Evolutionary conservation across 257 asterid species (phyloP).

Genomic region (Capsicum chinense): DNA sequence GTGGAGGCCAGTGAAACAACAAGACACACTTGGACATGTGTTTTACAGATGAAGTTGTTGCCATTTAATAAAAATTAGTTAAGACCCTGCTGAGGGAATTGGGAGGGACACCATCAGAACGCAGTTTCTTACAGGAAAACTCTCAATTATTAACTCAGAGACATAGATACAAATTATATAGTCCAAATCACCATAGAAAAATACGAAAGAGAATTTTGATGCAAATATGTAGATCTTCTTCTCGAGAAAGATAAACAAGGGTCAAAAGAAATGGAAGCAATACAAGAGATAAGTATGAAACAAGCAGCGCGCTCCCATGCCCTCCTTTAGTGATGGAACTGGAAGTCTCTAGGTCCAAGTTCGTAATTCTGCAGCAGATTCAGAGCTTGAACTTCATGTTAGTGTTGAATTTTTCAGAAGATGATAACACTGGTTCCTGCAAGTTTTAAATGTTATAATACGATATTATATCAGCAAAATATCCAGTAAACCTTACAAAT

Average conservation of each 20-base stretch:
- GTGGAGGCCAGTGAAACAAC: neutral
- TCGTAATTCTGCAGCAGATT: slow-evolving; percentile 21
- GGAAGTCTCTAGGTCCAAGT: neutral
- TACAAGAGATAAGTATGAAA: neutral
- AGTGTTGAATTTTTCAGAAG: slow-evolving; percentile 48
- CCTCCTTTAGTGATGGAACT: slow-evolving; percentile 17
- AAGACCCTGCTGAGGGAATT: neutral
- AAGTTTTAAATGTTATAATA: neutral
- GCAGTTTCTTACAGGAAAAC: neutral
- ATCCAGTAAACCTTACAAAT: neutral
- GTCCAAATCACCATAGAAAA: no score
- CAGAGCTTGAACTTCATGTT: slow-evolving; percentile 51
- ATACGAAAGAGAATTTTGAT: neutral
- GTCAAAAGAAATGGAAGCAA: neutral
- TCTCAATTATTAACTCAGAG: slow-evolving; percentile 1
- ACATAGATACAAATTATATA: neutral
- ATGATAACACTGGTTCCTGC: slow-evolving; percentile 67
- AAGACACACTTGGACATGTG: neutral
- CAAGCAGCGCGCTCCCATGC: neutral
- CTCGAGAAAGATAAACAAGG: no score
- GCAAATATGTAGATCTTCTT: neutral
- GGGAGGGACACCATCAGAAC: neutral
- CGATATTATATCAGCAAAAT: neutral
- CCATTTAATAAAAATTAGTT: neutral
- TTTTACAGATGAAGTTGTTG: neutral